A percentile compares a stretch with the other conserved stretches of the same genome.
phyloP scores from a whole-genome alignment of 2,329 filamentous ascomycete genomes.

The Beauveria sp. region DNA sequence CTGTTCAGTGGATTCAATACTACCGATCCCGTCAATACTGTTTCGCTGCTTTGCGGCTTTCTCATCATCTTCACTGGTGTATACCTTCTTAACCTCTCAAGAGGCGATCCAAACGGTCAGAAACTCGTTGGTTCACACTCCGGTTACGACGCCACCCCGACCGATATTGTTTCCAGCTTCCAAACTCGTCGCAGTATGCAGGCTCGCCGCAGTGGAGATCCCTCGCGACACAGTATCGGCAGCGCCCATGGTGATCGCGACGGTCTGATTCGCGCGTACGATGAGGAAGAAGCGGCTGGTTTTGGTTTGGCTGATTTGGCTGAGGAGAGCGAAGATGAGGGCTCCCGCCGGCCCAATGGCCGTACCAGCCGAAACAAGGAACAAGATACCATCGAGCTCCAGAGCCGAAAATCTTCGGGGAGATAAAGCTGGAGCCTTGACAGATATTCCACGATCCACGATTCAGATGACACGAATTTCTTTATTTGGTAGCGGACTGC shows the following conservation, averaged over 20 bases:
- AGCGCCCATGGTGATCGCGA: constrained; percentile 64
- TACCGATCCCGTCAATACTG: constrained; percentile 80
- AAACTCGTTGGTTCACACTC: constrained; percentile 53
- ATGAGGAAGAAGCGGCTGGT: constrained; percentile 67
- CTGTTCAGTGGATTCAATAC: constrained; percentile 96
- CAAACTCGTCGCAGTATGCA: constrained; percentile 95
- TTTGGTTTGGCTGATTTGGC: constrained; percentile 74
- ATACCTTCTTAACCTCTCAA: constrained; percentile 92
- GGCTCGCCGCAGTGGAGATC: constrained; percentile 64
- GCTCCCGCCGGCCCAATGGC: constrained; percentile 29
- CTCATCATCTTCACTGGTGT: constrained; percentile 92
- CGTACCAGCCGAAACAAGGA: constrained; percentile 32
- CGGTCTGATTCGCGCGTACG: constrained; percentile 81
- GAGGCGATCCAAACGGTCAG: constrained; percentile 77
- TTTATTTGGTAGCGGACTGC: constrained; percentile 3
- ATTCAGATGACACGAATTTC: constrained; percentile 11
- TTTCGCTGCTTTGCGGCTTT: constrained; percentile 88
- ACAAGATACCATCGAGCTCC: constrained; percentile 41
- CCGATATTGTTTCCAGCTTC: constrained; percentile 81
- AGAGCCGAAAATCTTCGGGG: constrained; percentile 36
- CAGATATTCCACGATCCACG: constrained; percentile 4
- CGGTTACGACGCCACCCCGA: constrained; percentile 73
- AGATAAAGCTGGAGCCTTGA: not conserved
- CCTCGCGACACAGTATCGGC: constrained; percentile 56
- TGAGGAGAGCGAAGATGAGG: constrained; percentile 66